Evolutionary conservation across 345 rosid species (phyloP), one percentile per base, ranked within the genome.

Genomic region (Euphorbia lathyris): DNA sequence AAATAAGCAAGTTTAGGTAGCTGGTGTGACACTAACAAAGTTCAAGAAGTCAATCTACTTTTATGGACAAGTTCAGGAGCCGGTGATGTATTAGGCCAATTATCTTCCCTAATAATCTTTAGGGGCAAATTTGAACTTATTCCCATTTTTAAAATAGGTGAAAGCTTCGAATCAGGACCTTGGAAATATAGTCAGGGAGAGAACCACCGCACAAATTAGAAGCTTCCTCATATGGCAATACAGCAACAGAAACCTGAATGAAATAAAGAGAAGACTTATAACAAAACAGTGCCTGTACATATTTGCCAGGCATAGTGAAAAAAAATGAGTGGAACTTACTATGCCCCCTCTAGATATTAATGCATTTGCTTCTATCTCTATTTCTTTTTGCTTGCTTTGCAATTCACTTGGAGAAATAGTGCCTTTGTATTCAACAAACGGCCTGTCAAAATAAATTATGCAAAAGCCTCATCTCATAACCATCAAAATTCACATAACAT

Each of bases 401-500:
- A 88, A 50, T 71, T 82, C 90, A 74, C 59, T 78, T 69, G 79
- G 92, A 7, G 86, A 83, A 76, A 89, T 66, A 12, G 63, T 66
- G 47, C 96, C 97, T 63, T 85, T 87, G 74, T 88, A 93, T 81
- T 93, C 96, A 75, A 93, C 96, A 77, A 77, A 90, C 43, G 97
- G 92, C 84, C 96, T 84, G 86, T 69, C 53, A 76, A 77, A 76
- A 48, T 12, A 16, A 51, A 11, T 22, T 11, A 11, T 55, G 25
- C 68, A 69, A 40, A 40, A 40, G 65, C 40, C 27, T 47, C 26
- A 55, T 53, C 19, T 5, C 13, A 20, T 2, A 62, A 27, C 51
- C 4, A 13, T 47, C 9, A 58, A 27, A 13, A 4, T 13, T 29
- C n/a, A 58, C 43, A 9, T 7, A 38, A 62, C 36, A 23, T 4